Percentiles rank a stretch among this genome's conserved stretches.
phyloP scores from a whole-genome alignment of 2,329 filamentous ascomycete species.

The Metarhizium sp. region DNA sequence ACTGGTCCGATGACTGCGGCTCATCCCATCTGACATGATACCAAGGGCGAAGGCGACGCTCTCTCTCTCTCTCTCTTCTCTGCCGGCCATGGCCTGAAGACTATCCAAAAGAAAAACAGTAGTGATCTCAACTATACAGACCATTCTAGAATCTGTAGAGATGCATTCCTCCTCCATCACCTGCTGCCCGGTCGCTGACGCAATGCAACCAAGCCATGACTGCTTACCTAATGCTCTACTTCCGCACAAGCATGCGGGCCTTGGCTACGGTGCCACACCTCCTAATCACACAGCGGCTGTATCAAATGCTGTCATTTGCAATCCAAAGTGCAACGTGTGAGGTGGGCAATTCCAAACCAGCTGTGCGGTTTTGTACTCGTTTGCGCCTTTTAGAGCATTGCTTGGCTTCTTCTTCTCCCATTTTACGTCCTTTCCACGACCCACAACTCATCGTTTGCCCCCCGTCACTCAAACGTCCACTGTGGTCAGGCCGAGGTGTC shows the following conservation, averaged over 20 bases:
- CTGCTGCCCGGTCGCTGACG: neutral
- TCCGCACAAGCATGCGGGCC: constrained; percentile 9
- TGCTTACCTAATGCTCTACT: constrained; percentile 15
- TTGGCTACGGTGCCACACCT: constrained; percentile 12
- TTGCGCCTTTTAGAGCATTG: neutral
- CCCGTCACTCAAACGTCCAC: neutral
- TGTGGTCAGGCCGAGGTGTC: constrained; percentile 1
- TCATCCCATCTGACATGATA: no score
- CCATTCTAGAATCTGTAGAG: neutral
- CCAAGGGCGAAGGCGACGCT: no score
- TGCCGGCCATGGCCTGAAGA: no score
- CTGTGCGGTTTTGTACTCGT: neutral
- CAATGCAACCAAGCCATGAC: neutral
- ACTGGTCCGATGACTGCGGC: no score
- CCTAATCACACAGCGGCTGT: constrained; percentile 19
- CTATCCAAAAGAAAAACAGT: no score
- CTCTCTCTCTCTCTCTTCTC: no score
- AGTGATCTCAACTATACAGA: no score
- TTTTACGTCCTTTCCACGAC: neutral
- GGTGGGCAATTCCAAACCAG: constrained; percentile 1
- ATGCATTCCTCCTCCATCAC: neutral
- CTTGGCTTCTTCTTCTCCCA: neutral
- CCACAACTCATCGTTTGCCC: neutral
- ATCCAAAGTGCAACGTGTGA: constrained; percentile 10
- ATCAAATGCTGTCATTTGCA: constrained; percentile 22